These are phyloP conservation scores for Zarea fungicola DNA, from an alignment of 2,329 filamentous ascomycete species.

Conservation along the genomic window DNA sequence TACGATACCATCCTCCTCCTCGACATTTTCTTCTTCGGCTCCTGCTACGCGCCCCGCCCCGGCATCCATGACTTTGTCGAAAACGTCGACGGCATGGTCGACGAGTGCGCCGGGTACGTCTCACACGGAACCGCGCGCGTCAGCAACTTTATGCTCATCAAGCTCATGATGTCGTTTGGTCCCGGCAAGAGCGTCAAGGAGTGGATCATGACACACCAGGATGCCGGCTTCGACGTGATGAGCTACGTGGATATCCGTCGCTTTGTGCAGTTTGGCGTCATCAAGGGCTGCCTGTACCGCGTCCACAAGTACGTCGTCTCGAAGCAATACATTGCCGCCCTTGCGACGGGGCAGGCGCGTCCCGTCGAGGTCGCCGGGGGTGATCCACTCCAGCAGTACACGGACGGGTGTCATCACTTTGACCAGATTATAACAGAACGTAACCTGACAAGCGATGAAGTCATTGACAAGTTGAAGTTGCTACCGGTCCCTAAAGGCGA, in stretches of 20 bases:
- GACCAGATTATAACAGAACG: constrained; percentile 79
- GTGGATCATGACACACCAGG: constrained; percentile 74
- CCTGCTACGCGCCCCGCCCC: constrained; percentile 78
- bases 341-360: constrained; percentile 49
- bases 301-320: constrained; percentile 86
- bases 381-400: constrained; percentile 58
- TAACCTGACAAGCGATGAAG: constrained; percentile 63
- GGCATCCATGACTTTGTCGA: constrained; percentile 75
- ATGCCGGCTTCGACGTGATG: constrained; percentile 59
- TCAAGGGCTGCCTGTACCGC: constrained; percentile 90
- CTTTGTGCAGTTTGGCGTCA: constrained; percentile 91
- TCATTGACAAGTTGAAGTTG: constrained; percentile 62
- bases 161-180: constrained; percentile 79
- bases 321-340: constrained; percentile 52
- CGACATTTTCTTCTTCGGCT: constrained; percentile 91
- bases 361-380: constrained; percentile 27
- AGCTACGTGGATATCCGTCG: constrained; percentile 79
- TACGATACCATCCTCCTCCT: constrained; percentile 87
- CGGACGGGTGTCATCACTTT: constrained; percentile 70
- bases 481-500: constrained; percentile 49
- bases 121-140: constrained; percentile 44
- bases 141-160: constrained; percentile 63
- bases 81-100: constrained; percentile 68
- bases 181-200: constrained; percentile 81
- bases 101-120: constrained; percentile 85